Evolutionary conservation across 1,284 basidiomycete species (phyloP).

Genomic region (Sanguinoderma infundibulare): DNA sequence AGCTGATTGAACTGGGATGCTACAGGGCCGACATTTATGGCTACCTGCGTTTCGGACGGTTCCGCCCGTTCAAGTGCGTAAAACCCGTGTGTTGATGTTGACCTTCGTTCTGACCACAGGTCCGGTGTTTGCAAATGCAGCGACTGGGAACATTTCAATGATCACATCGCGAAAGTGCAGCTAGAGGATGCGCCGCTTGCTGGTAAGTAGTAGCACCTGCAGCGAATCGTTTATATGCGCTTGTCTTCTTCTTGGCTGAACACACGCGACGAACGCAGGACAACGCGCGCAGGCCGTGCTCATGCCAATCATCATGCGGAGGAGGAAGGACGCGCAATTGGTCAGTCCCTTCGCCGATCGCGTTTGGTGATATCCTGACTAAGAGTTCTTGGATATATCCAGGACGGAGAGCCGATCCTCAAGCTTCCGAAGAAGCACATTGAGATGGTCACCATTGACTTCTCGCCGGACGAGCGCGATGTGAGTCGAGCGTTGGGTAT

Average conservation of each 20-base stretch:
- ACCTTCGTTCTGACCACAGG: not conserved
- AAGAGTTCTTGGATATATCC: constrained; percentile 24
- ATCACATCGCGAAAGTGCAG: constrained; percentile 58
- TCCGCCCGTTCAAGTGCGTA: constrained; percentile 62
- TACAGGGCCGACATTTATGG: constrained; percentile 70
- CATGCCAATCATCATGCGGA: constrained; percentile 60
- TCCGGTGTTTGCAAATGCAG: constrained; percentile 14
- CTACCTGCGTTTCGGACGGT: constrained; percentile 66
- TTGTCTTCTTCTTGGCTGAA: not conserved
- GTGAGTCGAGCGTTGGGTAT: constrained; percentile 37
- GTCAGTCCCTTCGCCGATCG: constrained; percentile 22
- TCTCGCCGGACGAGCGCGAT: constrained; percentile 65
- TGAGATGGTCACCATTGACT: constrained; percentile 58
- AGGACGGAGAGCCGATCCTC: constrained; percentile 64
- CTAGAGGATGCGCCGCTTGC: constrained; percentile 58
- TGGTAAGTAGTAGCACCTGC: constrained; percentile 37
- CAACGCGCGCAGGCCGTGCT: constrained; percentile 63
- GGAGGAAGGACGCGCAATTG: constrained; percentile 63
- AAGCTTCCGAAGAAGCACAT: constrained; percentile 64
- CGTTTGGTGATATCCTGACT: not conserved
- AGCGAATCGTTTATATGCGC: not conserved
- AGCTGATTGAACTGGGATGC: not conserved
- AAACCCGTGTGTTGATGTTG: not conserved
- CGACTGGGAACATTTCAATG: constrained; percentile 66
- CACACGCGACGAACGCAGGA: constrained; percentile 20